Percentiles rank a stretch among this genome's conserved stretches.
Conservation (phyloP, 2,329 filamentous ascomycete species). For the Endothia cerciana region DNA sequence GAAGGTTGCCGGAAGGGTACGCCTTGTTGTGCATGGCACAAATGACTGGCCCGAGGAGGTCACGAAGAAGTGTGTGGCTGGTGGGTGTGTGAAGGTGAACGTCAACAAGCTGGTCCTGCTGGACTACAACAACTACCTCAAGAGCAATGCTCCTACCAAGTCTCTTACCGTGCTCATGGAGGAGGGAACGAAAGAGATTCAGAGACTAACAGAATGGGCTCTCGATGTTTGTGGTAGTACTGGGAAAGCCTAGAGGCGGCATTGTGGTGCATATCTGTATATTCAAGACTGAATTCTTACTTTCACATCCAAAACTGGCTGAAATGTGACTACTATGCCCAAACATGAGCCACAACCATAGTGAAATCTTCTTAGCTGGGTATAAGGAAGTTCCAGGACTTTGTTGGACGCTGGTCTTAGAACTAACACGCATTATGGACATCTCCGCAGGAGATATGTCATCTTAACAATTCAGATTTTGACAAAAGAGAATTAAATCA, state of each 20-base stretch:
- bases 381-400: neutral
- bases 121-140: slow-evolving; percentile 25
- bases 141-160: slow-evolving; percentile 19
- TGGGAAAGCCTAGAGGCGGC: slow-evolving; percentile 13
- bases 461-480: too few species aligned
- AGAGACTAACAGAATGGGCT: slow-evolving; percentile 26
- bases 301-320: too few species aligned
- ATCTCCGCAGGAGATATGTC: too few species aligned
- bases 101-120: slow-evolving; percentile 27
- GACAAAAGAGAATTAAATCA: too few species aligned
- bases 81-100: slow-evolving; percentile 53
- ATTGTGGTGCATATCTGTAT: neutral
- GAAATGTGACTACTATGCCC: too few species aligned
- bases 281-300: neutral
- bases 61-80: slow-evolving; percentile 48
- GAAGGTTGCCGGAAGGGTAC: slow-evolving; percentile 49
- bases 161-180: slow-evolving; percentile 22
- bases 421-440: too few species aligned
- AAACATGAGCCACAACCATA: neutral
- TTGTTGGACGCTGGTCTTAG: too few species aligned
- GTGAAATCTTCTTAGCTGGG: neutral
- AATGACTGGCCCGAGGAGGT: slow-evolving; percentile 51
- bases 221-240: slow-evolving; percentile 26
- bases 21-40: slow-evolving; percentile 52
- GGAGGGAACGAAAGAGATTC: slow-evolving; percentile 25